phyloP scores from a whole-genome alignment of 371 early-diverging fungal species.

The Catenaria anguillulae region DNA sequence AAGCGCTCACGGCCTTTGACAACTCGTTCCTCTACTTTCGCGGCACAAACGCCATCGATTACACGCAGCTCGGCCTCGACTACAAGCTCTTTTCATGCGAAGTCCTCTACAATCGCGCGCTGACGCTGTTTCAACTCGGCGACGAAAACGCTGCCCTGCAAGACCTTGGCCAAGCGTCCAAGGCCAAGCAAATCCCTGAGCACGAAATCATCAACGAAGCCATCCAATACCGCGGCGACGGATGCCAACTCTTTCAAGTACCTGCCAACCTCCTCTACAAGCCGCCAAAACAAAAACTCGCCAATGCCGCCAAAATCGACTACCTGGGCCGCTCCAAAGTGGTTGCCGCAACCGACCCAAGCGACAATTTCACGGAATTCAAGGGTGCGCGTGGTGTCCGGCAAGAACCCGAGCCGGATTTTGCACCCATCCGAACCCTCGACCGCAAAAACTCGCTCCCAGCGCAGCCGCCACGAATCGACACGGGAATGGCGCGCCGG shows the following conservation, averaged over 20 bases:
- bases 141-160: constrained; percentile 54
- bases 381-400: constrained; percentile 30
- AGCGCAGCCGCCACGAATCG: background rate
- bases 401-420: constrained; percentile 1
- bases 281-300: constrained; percentile 65
- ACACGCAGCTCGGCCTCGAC: constrained; percentile 78
- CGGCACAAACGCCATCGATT: constrained; percentile 79
- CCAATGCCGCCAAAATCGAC: constrained; percentile 58
- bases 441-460: background rate
- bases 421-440: background rate
- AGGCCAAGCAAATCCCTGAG: constrained; percentile 47
- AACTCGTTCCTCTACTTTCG: constrained; percentile 57
- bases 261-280: constrained; percentile 63
- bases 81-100: constrained; percentile 77
- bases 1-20: constrained; percentile 36
- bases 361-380: constrained; percentile 52
- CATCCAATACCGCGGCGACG: constrained; percentile 45
- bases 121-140: constrained; percentile 61
- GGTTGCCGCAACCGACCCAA: constrained; percentile 44
- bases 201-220: constrained; percentile 63
- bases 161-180: constrained; percentile 58
- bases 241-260: constrained; percentile 56
- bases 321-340: constrained; percentile 63
- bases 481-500: constrained; percentile 3
- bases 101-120: constrained; percentile 74